Conservation (phyloP, 2,329 filamentous ascomycete species). For the Arthrobotrys pseudoclavata region DNA sequence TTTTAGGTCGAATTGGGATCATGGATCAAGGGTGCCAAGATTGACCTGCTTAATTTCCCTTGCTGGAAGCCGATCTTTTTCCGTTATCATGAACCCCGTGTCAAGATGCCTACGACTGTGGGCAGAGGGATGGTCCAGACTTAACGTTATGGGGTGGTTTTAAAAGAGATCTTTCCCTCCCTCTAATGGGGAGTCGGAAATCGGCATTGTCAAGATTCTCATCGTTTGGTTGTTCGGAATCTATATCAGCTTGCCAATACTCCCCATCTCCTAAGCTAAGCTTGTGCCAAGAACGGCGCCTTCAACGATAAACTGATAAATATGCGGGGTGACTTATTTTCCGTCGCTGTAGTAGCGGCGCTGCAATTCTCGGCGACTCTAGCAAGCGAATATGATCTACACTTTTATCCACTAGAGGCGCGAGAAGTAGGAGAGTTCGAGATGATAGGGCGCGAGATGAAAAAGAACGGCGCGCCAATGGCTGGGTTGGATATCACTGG, state of each 20-base stretch:
- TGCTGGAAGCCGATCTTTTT: constrained; percentile 19
- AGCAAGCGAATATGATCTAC: constrained; percentile 27
- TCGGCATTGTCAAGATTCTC: constrained; percentile 8
- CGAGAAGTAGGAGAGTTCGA: constrained; percentile 38
- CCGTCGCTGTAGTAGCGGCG: constrained; percentile 41
- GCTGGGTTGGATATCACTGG: constrained; percentile 48
- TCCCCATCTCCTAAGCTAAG: constrained; percentile 9
- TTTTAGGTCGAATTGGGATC: constrained; percentile 8
- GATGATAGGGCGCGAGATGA: constrained; percentile 52
- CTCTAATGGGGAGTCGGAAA: constrained; percentile 4
- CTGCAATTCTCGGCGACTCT: constrained; percentile 32
- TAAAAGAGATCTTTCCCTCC: constrained; percentile 28
- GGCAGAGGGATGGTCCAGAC: not conserved
- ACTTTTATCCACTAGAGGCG: constrained; percentile 48
- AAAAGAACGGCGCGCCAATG: constrained; percentile 35
- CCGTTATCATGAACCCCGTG: constrained; percentile 3
- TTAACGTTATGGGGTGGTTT: constrained; percentile 56
- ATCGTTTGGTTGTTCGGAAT: constrained; percentile 19
- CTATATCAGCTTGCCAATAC: constrained; percentile 6
- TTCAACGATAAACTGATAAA: constrained; percentile 10
- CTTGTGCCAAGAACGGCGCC: not conserved
- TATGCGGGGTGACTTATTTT: constrained; percentile 41
- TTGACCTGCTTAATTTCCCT: constrained; percentile 52
- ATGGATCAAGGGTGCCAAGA: constrained; percentile 44
- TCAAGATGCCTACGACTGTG: constrained; percentile 2